Base-by-base conservation (phyloP, 2,329 filamentous ascomycete genomes). In the Diaporthe sp. region DNA sequence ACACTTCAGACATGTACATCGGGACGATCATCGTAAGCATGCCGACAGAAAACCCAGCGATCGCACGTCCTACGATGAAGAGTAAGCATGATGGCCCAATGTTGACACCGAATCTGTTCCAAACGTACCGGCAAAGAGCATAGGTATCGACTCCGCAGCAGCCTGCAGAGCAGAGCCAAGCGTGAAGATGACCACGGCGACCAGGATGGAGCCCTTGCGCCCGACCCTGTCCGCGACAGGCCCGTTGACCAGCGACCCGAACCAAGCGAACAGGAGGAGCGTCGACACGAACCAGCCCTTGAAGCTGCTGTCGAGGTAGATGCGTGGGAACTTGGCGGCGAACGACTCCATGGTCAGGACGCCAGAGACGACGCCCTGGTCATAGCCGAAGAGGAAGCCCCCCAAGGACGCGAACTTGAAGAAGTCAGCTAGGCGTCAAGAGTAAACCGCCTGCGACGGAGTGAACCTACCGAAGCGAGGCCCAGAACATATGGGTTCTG, bases 241-340 rank as follows among this genome's bases (percentile, higher is more conserved):
- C 1, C 85, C 84, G 71, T 85, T 85, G 75, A 83, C 69, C 35
- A 89, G 80, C 2, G 87, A 87, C 3, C 88, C 87, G 66, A 87
- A 79, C 86, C 86, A 88, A 7, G 87, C 87, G 66, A 85, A 80
- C 0, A 89, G 80, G 13, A 88, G 78, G 6, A 89, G 79, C 2
- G 84, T 86, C 8, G 88, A 88, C 2, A 88, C 86, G 70, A 89
- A 88, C 87, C 87, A 89, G 42, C 87, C 87, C 75, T 88, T 87
- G 80, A 87, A 87, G 15, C 83, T 78, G 74, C 82, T 85, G 74
- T 88, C 85, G 0, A 81, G 73, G 66, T 83, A 85, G 22, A 87
- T 82, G 10, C 81, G 78, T 12, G 80, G 80, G 55, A 82, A 80
- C 0, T 73, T 55, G 7, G 76, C 79, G 2, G 61, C 80, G 74